Evolutionary conservation across 1,284 basidiomycete species (phyloP).

Genomic region (Ganoderma leucocontextum): DNA sequence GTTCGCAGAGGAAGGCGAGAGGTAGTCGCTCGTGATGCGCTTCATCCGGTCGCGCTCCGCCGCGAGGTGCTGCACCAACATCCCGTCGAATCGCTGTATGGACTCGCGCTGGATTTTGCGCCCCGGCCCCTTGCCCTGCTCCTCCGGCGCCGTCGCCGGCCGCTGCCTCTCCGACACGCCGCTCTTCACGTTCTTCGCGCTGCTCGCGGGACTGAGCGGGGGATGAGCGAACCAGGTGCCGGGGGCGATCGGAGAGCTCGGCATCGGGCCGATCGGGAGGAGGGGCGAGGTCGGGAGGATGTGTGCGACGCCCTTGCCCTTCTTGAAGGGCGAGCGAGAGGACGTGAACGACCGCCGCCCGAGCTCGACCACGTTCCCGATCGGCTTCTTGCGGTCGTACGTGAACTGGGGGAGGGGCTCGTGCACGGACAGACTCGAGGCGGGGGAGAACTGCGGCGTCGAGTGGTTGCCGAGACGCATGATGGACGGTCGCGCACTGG

Average conservation of each 20-base stretch:
- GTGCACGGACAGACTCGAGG: slow-evolving; percentile 37
- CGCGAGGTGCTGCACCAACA: slow-evolving; percentile 79
- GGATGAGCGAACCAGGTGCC: slow-evolving; percentile 8
- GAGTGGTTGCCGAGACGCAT: slow-evolving; percentile 52
- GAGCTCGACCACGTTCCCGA: slow-evolving; percentile 38
- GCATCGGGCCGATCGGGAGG: slow-evolving; percentile 30
- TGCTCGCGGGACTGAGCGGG: not conserved
- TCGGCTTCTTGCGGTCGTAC: slow-evolving; percentile 41
- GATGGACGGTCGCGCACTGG: slow-evolving; percentile 44
- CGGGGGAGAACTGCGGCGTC: slow-evolving; percentile 43
- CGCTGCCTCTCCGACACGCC: slow-evolving; percentile 18
- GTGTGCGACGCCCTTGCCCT: slow-evolving; percentile 30
- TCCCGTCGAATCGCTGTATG: slow-evolving; percentile 70
- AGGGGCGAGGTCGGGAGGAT: slow-evolving; percentile 22
- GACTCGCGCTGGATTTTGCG: slow-evolving; percentile 56
- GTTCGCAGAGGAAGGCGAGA: slow-evolving; percentile 28
- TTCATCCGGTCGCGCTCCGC: slow-evolving; percentile 76
- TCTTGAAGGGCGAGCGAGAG: slow-evolving; percentile 30
- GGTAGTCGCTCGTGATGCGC: slow-evolving; percentile 62
- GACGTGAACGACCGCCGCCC: slow-evolving; percentile 35
- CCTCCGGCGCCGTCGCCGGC: slow-evolving; percentile 36
- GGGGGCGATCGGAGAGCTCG: slow-evolving; percentile 28
- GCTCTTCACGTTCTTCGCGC: no score
- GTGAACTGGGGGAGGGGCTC: slow-evolving; percentile 33
- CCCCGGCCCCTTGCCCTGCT: slow-evolving; percentile 37